phyloP scores from a whole-genome alignment of 2,329 filamentous ascomycete species.

The Tolypocladium amazonense region DNA sequence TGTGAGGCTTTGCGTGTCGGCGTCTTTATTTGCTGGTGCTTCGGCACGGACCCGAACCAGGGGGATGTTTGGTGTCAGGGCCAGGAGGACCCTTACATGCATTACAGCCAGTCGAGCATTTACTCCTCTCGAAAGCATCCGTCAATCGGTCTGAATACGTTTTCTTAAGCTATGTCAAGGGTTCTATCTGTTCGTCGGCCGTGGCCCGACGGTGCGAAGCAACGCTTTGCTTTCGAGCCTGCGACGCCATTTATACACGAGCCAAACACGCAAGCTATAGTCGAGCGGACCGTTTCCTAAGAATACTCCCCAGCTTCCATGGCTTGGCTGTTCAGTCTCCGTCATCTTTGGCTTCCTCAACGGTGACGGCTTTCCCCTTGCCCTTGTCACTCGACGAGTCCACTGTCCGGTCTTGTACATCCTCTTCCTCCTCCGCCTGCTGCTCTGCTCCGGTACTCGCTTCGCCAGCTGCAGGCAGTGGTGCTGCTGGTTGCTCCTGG shows the following conservation, averaged over 20 bases:
- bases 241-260: neutral
- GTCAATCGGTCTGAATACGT: neutral
- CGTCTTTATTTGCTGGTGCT: neutral
- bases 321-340: slow-evolving; percentile 7
- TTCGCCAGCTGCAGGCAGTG: neutral
- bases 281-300: neutral
- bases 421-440: neutral
- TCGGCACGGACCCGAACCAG: neutral
- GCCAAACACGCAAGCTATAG: neutral
- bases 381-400: slow-evolving; percentile 19
- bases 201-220: neutral
- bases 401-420: neutral
- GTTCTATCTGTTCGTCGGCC: neutral
- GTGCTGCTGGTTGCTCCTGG: slow-evolving; percentile 5
- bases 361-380: slow-evolving; percentile 34
- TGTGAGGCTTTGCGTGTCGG: neutral
- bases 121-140: neutral
- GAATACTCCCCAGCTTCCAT: neutral
- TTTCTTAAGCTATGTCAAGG: neutral
- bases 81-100: neutral
- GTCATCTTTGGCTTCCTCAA: slow-evolving; percentile 33
- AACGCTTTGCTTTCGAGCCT: neutral
- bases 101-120: neutral
- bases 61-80: neutral
- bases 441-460: neutral